Base-by-base conservation (phyloP, 192 early-diverging fungal genomes). In the Linnemannia schmuckeri region DNA sequence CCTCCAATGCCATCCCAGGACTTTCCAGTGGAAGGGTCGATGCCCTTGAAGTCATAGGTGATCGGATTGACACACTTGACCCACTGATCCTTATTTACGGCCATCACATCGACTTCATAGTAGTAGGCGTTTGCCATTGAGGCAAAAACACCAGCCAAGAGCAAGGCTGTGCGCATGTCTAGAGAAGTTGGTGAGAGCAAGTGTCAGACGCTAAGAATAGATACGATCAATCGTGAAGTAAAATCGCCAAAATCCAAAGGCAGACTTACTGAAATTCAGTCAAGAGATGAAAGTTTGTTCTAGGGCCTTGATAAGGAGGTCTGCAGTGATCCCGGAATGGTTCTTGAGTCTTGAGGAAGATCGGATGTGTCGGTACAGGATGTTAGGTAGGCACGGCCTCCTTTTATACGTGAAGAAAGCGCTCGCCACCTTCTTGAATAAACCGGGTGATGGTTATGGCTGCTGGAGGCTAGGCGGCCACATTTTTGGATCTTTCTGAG, bases 1-100 rank as follows among this genome's bases (percentile, higher is more conserved):
- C 66, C 66, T 35, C 66, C 66, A 37, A 69, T 37, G 8, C 66
- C 66, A 37, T 69, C 66, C 66, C 66, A 69, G 66, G 0, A 30
- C 27, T 69, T 69, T 69, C 66, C 66, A 69, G 66, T 69, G 66
- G 66, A 69, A 69, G 33, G 33, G 66, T 69, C 66, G 30, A 69
- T 69, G 66, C 66, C 66, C 33, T 30, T 69, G 66, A 69, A 69
- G 35, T 69, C 66, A 33, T 7, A 69, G 24, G 66, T 69, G 33
- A 0, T 37, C 24, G 66, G 33, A 24, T 69, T 37, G 30, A 69
- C 66, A 69, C 66, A 69, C 66, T 69, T 69, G 30, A 18, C 17
- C 66, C 66, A 69, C 30, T 69, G 66, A n/a, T 69, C 66, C 66
- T 69, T 69, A 37, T 35, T 69, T 6, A 37, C 30, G 66, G 35